Evolutionary conservation across 805 yeast species (phyloP).

Genomic region (Starmerella bombi): DNA sequence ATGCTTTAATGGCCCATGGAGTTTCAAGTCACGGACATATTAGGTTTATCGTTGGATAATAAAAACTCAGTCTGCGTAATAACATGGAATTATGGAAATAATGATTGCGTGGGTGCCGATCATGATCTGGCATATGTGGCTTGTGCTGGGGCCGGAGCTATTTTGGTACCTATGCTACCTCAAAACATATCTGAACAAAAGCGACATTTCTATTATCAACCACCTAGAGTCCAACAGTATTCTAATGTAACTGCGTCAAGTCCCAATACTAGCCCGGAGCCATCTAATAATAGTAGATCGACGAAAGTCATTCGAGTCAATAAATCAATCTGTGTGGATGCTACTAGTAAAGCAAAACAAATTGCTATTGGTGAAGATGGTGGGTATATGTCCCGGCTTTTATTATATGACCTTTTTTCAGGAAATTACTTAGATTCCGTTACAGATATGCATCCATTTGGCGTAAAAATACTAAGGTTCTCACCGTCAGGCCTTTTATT

Average conservation of each 20-base stretch:
- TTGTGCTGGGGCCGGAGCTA: slow-evolving; percentile 17
- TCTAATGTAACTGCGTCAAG: no score
- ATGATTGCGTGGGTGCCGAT: no score
- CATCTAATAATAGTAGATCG: background rate
- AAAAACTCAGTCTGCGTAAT: background rate
- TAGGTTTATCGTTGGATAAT: background rate
- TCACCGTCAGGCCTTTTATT: slow-evolving; percentile 44
- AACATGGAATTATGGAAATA: background rate
- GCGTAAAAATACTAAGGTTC: slow-evolving; percentile 42
- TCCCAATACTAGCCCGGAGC: slow-evolving; percentile 10
- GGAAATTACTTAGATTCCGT: slow-evolving; percentile 41
- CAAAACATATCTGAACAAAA: no score
- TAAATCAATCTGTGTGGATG: slow-evolving; percentile 34
- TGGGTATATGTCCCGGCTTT: slow-evolving; percentile 46
- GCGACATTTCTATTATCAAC: no score
- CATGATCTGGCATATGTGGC: slow-evolving; percentile 1
- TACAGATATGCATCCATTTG: slow-evolving; percentile 48
- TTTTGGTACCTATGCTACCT: slow-evolving; percentile 1
- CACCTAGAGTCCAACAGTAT: no score
- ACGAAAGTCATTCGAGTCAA: slow-evolving; percentile 10
- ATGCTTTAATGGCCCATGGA: no score
- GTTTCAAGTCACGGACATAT: slow-evolving; percentile 2
- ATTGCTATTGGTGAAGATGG: slow-evolving; percentile 64
- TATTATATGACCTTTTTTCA: slow-evolving; percentile 26
- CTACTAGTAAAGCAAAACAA: slow-evolving; percentile 41